Evolutionary conservation across 73 alveolate species (phyloP).

Genomic region (Paraurostyla sp.): DNA sequence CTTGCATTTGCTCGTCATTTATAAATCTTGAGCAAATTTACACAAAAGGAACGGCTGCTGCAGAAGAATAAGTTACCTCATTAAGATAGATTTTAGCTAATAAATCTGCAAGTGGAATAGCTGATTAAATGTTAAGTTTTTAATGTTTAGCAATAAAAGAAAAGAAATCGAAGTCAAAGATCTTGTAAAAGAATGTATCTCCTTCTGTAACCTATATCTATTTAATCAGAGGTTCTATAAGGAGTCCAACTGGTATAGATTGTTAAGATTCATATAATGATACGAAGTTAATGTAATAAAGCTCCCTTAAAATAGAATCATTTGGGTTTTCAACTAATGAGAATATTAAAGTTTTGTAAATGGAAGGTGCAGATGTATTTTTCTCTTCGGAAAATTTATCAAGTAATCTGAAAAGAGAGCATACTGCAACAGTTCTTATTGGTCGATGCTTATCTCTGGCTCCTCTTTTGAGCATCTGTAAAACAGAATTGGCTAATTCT

Average conservation of each 20-base stretch:
- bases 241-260: constrained; percentile 95
- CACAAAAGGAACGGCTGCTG: constrained; percentile 84
- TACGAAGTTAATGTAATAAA: constrained; percentile 88
- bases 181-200: constrained; percentile 89
- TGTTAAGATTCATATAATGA: constrained; percentile 83
- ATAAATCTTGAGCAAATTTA: constrained; percentile 77
- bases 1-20: constrained; percentile 76
- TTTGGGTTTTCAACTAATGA: constrained; percentile 95
- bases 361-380: constrained; percentile 95
- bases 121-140: constrained; percentile 91
- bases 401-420: constrained; percentile 79
- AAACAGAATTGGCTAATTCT: constrained; percentile 70
- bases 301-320: constrained; percentile 91
- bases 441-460: constrained; percentile 80
- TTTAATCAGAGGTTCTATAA: constrained; percentile 96
- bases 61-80: constrained; percentile 76
- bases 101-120: constrained; percentile 90
- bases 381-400: constrained; percentile 89
- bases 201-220: constrained; percentile 89
- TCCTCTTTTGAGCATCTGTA: constrained; percentile 73
- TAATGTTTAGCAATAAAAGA: constrained; percentile 94
- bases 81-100: constrained; percentile 93
- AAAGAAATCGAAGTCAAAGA: constrained; percentile 95
- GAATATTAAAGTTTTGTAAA: constrained; percentile 92
- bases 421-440: constrained; percentile 70